A percentile compares a stretch with the other conserved stretches of the same genome.
These are phyloP conservation scores for Cicer judaicum DNA, from an alignment of 306 rosid genomes.

Conservation along the genomic window DNA sequence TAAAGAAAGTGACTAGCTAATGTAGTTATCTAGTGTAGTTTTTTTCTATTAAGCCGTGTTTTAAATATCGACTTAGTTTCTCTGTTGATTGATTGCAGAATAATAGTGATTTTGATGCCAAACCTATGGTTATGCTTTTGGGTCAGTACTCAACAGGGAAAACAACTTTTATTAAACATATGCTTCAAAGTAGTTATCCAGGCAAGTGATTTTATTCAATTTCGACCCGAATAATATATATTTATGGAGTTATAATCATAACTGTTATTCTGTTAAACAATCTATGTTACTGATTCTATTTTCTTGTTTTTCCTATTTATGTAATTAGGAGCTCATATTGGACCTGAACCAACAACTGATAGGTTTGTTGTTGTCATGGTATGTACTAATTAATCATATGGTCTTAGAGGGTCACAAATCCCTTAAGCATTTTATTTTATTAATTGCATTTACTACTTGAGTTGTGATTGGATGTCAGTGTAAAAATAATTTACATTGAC, in stretches of 20 bases:
- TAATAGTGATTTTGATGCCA: slow-evolving; percentile 95
- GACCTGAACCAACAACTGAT: slow-evolving; percentile 99
- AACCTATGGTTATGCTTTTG: slow-evolving; percentile 97
- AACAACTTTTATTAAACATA: slow-evolving; percentile 93
- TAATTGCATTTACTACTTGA: no score
- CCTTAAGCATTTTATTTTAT: no score
- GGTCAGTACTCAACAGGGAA: slow-evolving; percentile 99
- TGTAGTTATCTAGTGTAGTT: background rate
- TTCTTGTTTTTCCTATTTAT: slow-evolving; percentile 24
- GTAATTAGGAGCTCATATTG: slow-evolving; percentile 90
- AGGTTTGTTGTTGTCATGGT: slow-evolving; percentile 99
- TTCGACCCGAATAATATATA: slow-evolving; percentile 15
- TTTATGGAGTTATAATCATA: background rate
- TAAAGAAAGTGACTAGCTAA: slow-evolving; percentile 1
- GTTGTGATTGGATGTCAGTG: no score
- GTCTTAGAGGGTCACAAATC: slow-evolving; percentile 18
- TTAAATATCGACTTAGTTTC: slow-evolving; percentile 12
- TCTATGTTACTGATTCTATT: slow-evolving; percentile 15
- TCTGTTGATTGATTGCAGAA: slow-evolving; percentile 54
- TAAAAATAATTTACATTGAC: no score
- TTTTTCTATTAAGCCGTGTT: background rate
- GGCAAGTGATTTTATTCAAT: slow-evolving; percentile 54
- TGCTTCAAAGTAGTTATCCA: slow-evolving; percentile 84
- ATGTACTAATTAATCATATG: slow-evolving; percentile 29
- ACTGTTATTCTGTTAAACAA: background rate